Evolutionary conservation across 257 asterid species (phyloP), one percentile per base, ranked within the genome.

Genomic region (Plectranthus barbatus): DNA sequence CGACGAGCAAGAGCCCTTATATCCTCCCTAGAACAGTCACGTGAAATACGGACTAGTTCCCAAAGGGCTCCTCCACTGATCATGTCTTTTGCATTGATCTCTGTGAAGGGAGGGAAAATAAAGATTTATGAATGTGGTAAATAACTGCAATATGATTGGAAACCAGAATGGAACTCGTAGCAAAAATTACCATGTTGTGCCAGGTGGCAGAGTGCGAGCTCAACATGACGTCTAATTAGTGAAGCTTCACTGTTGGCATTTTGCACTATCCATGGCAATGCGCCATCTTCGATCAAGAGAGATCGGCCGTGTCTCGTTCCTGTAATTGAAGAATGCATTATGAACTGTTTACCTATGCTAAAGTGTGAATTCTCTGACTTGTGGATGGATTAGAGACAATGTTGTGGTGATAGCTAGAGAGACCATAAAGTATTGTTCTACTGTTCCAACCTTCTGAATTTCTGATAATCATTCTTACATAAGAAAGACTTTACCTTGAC

Each of bases 101-200:
- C 99, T 93, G 96, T 47, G 36, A 66, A 42, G 50, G 41, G 9
- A 5, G 49, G 2, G n/a, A 58, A 40, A 8, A 24, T 21, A n/a
- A 68, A 19, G 57, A 17, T 40, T 37, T 33, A 49, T 31, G 20
- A 49, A 39, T 15, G 71, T 63, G 40, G 56, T 10, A 3, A 8
- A 64, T 37, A 39, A 6, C 19, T 53, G 42, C 41, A 51, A 21
- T 48, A 17, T 47, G 69, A 40, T 47, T 39, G 62, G 62, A 62
- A 11, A 9, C 53, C 10, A 19, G n/a, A n/a, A n/a, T n/a, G n/a
- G n/a, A n/a, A n/a, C n/a, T n/a, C n/a, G n/a, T n/a, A n/a, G n/a
- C n/a, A n/a, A n/a, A n/a, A n/a, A 26, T 66, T 83, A 92, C 99
- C 99, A n/a, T 93, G 99, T 55, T 93, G 97, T 44, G 99, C 96